phyloP scores from a whole-genome alignment of 768 basidiomycete genomes.

The Gloeophyllum trabeum region DNA sequence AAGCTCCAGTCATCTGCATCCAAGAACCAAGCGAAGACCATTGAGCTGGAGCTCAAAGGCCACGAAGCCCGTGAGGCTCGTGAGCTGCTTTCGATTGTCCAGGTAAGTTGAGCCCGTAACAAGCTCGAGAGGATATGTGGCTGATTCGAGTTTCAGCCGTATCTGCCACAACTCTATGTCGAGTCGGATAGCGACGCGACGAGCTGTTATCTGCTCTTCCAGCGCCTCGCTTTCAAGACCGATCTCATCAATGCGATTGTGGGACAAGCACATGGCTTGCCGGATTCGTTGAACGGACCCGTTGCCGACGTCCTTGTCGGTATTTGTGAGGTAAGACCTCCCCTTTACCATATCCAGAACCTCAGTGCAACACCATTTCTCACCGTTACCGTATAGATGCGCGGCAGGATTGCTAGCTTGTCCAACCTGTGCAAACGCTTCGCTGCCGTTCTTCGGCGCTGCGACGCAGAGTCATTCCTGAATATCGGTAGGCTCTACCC shows the following conservation, averaged over 20 bases:
- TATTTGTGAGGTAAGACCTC: conserved; percentile 75
- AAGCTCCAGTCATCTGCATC: conserved; percentile 86
- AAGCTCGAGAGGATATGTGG: conserved; percentile 1
- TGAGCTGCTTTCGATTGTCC: conserved; percentile 74
- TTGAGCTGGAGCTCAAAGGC: conserved; percentile 82
- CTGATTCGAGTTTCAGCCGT: conserved; percentile 41
- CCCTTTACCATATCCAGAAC: background rate
- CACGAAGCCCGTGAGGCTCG: conserved; percentile 76
- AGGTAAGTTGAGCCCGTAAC: conserved; percentile 31
- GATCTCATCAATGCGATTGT: conserved; percentile 79
- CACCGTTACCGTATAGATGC: too few species aligned
- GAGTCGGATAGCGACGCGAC: conserved; percentile 87
- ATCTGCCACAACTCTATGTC: conserved; percentile 83
- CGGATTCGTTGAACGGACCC: conserved; percentile 71
- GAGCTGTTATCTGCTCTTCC: conserved; percentile 87
- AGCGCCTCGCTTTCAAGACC: conserved; percentile 75
- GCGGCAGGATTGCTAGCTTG: conserved; percentile 71
- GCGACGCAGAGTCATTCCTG: conserved; percentile 79
- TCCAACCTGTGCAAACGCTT: conserved; percentile 86
- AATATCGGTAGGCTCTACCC: conserved; percentile 72
- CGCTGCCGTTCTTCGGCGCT: conserved; percentile 68
- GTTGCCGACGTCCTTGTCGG: conserved; percentile 86
- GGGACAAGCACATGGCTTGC: conserved; percentile 73
- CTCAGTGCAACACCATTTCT: too few species aligned
- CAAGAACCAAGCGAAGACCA: conserved; percentile 82